phyloP scores from a whole-genome alignment of 768 basidiomycete genomes.

The Mycena vitilis region DNA sequence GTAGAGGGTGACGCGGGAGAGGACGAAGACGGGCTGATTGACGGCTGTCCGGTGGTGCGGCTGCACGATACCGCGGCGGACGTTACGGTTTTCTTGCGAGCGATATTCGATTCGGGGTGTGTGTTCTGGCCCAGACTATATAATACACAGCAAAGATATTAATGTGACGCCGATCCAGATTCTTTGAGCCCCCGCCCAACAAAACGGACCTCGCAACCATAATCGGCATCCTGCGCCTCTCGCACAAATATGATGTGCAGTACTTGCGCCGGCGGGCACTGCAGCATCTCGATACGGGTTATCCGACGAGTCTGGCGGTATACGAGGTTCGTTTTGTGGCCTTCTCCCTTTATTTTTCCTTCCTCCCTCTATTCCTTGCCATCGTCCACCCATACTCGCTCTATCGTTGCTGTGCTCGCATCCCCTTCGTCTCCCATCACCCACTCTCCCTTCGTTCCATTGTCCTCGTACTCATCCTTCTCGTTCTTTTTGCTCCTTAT shows the following conservation, averaged over 20 bases:
- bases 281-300: constrained; percentile 20
- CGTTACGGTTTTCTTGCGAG: neutral
- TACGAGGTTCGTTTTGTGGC: neutral
- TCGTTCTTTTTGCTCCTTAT: no score
- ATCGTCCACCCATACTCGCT: no score
- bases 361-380: no score
- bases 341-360: no score
- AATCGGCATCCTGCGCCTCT: constrained; percentile 28
- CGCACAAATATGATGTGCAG: constrained; percentile 32
- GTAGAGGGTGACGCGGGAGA: neutral
- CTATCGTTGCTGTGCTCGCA: no score
- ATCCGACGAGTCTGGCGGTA: neutral
- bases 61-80: neutral
- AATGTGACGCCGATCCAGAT: neutral
- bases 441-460: no score
- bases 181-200: neutral
- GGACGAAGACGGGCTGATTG: neutral
- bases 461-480: no score
- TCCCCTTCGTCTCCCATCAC: no score
- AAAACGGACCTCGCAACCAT: constrained; percentile 2
- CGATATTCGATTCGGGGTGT: constrained; percentile 10
- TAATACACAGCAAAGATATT: no score
- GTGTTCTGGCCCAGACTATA: no score
- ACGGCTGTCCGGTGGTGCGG: constrained; percentile 4
- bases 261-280: constrained; percentile 25